Conservation (phyloP, 2,329 filamentous ascomycete species). For the Hypoxylon sp. region DNA sequence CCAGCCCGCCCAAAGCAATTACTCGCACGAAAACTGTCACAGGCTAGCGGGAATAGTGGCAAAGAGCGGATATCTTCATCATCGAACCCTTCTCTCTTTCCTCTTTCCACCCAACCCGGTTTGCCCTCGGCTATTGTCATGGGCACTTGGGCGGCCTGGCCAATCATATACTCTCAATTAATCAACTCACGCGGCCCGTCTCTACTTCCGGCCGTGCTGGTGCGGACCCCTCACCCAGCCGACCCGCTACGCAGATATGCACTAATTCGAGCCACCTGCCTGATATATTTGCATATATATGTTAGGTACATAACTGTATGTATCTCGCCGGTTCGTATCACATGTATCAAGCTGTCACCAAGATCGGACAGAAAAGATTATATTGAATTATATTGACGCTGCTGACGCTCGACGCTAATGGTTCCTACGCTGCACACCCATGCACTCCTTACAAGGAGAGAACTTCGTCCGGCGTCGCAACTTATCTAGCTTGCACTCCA, state of each 20-base stretch:
- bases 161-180: conserved; percentile 44
- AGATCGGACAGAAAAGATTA: background rate
- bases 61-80: conserved; percentile 40
- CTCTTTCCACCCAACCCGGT: conserved; percentile 38
- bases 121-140: conserved; percentile 43
- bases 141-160: conserved; percentile 22
- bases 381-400: too few relatives aligned
- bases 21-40: conserved; percentile 5
- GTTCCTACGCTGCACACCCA: too few relatives aligned
- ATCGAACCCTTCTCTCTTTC: conserved; percentile 32
- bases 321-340: too few relatives aligned
- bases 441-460: too few relatives aligned
- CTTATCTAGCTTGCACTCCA: too few relatives aligned
- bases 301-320: too few relatives aligned
- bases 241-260: background rate
- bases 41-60: conserved; percentile 35
- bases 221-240: conserved; percentile 1
- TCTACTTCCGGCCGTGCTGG: conserved; percentile 28
- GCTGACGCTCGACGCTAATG: too few relatives aligned
- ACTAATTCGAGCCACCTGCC: conserved; percentile 3
- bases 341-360: too few relatives aligned
- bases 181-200: conserved; percentile 41
- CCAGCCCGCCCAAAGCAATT: conserved; percentile 18
- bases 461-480: too few relatives aligned
- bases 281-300: conserved; percentile 10